Percentiles rank a stretch among this genome's conserved stretches.
These are phyloP conservation scores for Coemansia sp. DNA, from an alignment of 192 early-diverging fungal genomes.

Conservation along the genomic window DNA sequence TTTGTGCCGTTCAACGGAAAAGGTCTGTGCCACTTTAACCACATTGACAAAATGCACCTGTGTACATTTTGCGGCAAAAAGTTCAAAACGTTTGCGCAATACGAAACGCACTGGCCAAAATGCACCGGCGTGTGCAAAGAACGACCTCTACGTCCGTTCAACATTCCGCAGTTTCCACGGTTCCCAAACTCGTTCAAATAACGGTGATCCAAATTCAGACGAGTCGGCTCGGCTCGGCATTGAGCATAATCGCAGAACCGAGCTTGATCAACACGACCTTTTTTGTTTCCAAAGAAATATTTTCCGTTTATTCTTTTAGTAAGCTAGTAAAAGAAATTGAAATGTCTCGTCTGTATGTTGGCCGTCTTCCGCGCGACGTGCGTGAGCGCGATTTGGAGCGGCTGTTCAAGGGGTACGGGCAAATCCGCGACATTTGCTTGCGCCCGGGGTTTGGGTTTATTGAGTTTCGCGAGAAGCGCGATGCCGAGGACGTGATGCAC, in stretches of 20 bases:
- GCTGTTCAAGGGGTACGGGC: slow-evolving; percentile 78
- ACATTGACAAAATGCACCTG: slow-evolving; percentile 15
- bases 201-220: not conserved
- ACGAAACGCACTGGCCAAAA: slow-evolving; percentile 50
- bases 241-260: no score
- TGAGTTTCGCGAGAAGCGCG: slow-evolving; percentile 82
- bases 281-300: not conserved
- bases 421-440: slow-evolving; percentile 77
- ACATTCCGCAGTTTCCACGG: slow-evolving; percentile 21
- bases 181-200: slow-evolving; percentile 30
- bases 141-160: slow-evolving; percentile 27
- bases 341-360: slow-evolving; percentile 68
- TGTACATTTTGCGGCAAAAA: slow-evolving; percentile 43
- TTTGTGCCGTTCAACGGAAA: slow-evolving; percentile 50
- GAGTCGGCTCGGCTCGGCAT: slow-evolving; percentile 7
- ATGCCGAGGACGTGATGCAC: slow-evolving; percentile 89
- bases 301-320: not conserved
- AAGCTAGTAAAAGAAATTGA: not conserved
- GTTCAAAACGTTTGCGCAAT: slow-evolving; percentile 26
- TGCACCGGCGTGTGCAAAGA: slow-evolving; percentile 52
- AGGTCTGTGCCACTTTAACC: slow-evolving; percentile 37
- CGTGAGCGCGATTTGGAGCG: slow-evolving; percentile 81
- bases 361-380: slow-evolving; percentile 81
- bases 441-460: slow-evolving; percentile 91
- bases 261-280: not conserved